Evolutionary conservation across 495 filamentous ascomycete species (phyloP).

Genomic region (Aspergillus carlsbadensis): DNA sequence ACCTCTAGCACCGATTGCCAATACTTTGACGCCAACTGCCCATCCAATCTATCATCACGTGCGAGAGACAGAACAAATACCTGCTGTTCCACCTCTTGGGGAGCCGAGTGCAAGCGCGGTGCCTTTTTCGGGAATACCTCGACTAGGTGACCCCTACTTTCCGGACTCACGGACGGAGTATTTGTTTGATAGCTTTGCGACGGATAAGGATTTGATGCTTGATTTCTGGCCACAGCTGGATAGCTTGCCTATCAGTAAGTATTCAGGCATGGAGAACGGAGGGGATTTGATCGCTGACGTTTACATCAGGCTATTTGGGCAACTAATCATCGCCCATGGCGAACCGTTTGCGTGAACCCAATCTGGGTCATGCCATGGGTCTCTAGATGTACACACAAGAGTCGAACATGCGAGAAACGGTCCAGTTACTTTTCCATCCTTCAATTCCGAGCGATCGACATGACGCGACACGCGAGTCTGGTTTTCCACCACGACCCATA

Average conservation of each 20-base stretch:
- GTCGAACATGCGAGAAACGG: too few relatives aligned
- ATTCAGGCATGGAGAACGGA: not conserved
- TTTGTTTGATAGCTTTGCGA: conserved; percentile 22
- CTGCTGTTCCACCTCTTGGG: not conserved
- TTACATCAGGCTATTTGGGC: not conserved
- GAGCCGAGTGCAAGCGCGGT: not conserved
- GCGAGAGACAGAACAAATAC: not conserved
- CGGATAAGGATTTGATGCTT: conserved; percentile 21
- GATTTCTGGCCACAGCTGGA: conserved; percentile 34
- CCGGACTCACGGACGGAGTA: conserved; percentile 20
- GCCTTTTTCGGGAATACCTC: not conserved
- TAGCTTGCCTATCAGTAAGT: conserved; percentile 26
- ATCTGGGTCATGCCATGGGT: too few relatives aligned
- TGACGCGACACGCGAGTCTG: too few relatives aligned
- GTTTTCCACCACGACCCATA: not conserved
- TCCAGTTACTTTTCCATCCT: too few relatives aligned
- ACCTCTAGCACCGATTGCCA: not conserved
- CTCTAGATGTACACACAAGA: too few relatives aligned
- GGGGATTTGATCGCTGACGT: not conserved
- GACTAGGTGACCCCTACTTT: not conserved
- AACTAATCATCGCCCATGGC: too few relatives aligned
- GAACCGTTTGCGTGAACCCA: too few relatives aligned
- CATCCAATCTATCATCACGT: not conserved
- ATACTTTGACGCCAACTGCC: not conserved
- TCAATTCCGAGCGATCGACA: too few relatives aligned